Base-by-base conservation (phyloP, 2,329 filamentous ascomycete genomes). In the Simplicillium aogashimaense region DNA sequence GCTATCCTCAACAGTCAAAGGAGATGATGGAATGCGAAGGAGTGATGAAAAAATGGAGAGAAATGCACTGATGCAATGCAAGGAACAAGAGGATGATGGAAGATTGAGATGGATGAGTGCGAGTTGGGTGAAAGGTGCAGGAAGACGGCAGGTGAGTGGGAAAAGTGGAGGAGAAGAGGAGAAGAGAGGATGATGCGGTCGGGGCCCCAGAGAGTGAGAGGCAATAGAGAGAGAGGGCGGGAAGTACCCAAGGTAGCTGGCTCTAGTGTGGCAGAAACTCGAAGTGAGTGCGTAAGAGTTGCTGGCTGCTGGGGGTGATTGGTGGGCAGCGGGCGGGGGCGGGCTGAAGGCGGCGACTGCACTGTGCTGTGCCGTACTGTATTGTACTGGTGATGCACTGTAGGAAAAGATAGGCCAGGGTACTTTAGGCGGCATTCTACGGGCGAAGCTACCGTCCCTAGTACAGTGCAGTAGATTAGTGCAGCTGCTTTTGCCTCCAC, bases 61-160 rank as follows among this genome's bases (percentile, higher is more conserved):
- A 9, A 6, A 5, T 25, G 20, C 20, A 33, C 18, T 12, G 14
- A 29, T n/a, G 17, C 29, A 29, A 31, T 35, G 13, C 12, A 14
- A 12, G 12, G 15, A 6, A 16, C 31, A 16, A 14, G 18, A 17
- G 4, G 8, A 11, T 28, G 32, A 36, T 20, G 31, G 32, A 29
- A 15, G 15, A 31, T n/a, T n/a, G n/a, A n/a, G n/a, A n/a, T n/a
- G n/a, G n/a, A n/a, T n/a, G n/a, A n/a, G n/a, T n/a, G n/a, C n/a
- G n/a, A n/a, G 18, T 32, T 36, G 29, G 20, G 17, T 35, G 29
- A 14, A 6, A 35, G 36, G 37, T 25, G 36, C n/a, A 25, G 36
- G 36, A 36, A 37, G 29, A 39, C 13, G 36, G 38, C 37, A 18
- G 36, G 29, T 18, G 37, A 39, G 38, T 34, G 37, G 31, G 39